Evolutionary conservation across 345 rosid species (phyloP).

Genomic region (Hypericum androsaemum): DNA sequence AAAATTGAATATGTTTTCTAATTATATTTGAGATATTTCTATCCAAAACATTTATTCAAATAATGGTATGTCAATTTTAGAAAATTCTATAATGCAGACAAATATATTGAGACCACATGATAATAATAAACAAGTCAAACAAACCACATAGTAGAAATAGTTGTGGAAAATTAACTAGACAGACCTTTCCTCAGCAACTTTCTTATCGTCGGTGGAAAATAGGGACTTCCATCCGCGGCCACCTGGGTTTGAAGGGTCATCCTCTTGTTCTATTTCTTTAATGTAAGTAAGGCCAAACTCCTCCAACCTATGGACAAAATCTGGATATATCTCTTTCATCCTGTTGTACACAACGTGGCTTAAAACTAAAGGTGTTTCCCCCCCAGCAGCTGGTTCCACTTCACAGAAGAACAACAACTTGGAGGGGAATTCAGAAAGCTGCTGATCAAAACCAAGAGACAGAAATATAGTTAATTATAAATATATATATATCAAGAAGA

Average conservation of each 20-base stretch:
- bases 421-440: constrained; percentile 88
- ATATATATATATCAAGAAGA: too few relatives aligned
- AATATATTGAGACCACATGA: too few relatives aligned
- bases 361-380: constrained; percentile 84
- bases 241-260: constrained; percentile 72
- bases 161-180: neutral
- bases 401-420: constrained; percentile 88
- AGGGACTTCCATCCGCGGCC: constrained; percentile 97
- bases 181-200: constrained; percentile 61
- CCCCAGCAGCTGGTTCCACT: constrained; percentile 67
- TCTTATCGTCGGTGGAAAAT: constrained; percentile 65
- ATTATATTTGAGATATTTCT: too few relatives aligned
- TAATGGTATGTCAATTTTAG: too few relatives aligned
- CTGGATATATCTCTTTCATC: constrained; percentile 58
- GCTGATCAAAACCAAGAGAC: constrained; percentile 6
- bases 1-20: too few relatives aligned
- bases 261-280: constrained; percentile 60
- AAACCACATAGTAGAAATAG: neutral
- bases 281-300: constrained; percentile 59
- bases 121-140: too few relatives aligned
- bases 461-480: too few relatives aligned
- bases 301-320: constrained; percentile 60
- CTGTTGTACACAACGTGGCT: constrained; percentile 72
- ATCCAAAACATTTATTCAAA: too few relatives aligned
- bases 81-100: too few relatives aligned